phyloP scores from a whole-genome alignment of 1,139 yeast species.

The Kurtzmaniella natalensis region DNA sequence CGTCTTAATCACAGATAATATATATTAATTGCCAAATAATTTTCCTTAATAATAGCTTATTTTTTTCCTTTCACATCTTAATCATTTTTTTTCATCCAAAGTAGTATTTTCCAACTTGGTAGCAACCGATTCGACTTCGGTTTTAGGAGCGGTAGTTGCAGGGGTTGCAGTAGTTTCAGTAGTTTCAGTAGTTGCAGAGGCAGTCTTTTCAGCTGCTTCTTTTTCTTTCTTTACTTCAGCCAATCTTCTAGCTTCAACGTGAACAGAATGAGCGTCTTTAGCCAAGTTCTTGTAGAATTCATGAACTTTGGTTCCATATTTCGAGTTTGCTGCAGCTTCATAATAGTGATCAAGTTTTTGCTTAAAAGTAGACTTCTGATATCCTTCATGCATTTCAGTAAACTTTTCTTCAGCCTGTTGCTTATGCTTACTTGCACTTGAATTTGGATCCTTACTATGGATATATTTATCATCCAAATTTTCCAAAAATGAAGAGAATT shows the following conservation, averaged over 20 bases:
- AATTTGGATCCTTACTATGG: conserved; percentile 46
- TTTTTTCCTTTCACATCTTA: too few relatives aligned
- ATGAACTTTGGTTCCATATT: conserved; percentile 37
- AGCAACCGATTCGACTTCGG: neutral
- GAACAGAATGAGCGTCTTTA: conserved; percentile 59
- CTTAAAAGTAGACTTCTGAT: conserved; percentile 40
- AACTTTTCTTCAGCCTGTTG: conserved; percentile 39
- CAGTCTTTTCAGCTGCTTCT: conserved; percentile 5
- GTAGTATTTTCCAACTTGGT: neutral
- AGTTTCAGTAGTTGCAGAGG: conserved; percentile 7
- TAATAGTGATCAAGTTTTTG: conserved; percentile 29
- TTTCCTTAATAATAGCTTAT: too few relatives aligned
- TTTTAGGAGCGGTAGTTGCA: conserved; percentile 1
- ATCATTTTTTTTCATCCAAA: neutral
- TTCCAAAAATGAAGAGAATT: conserved; percentile 52
- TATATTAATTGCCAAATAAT: too few relatives aligned
- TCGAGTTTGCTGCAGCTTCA: conserved; percentile 30
- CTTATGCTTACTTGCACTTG: conserved; percentile 18
- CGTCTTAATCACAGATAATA: too few relatives aligned
- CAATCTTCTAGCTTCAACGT: conserved; percentile 67
- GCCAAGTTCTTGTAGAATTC: conserved; percentile 49
- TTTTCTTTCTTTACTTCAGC: conserved; percentile 51
- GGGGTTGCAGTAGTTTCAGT: conserved; percentile 11
- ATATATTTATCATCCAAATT: conserved; percentile 59
- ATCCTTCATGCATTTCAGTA: conserved; percentile 35